phyloP scores from a whole-genome alignment of 192 early-diverging fungal species.

The Coemansia sp. region DNA sequence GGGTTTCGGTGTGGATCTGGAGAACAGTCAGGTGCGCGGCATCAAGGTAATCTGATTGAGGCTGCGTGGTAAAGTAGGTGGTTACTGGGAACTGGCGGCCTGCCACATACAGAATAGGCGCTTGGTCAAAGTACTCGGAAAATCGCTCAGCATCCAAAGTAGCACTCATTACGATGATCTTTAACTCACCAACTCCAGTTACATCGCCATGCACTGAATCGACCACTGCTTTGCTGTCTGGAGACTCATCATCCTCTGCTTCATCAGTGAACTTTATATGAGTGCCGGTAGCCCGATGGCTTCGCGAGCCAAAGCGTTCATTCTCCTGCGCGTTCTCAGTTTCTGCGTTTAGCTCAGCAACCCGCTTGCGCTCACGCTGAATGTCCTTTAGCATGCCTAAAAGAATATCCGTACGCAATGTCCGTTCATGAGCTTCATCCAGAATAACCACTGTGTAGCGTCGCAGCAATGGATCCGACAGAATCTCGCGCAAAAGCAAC shows the following conservation, averaged over 20 bases:
- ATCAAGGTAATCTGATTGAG: slow-evolving; percentile 92
- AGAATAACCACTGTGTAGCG: slow-evolving; percentile 85
- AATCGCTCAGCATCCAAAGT: slow-evolving; percentile 94
- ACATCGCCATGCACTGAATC: slow-evolving; percentile 36
- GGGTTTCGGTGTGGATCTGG: slow-evolving; percentile 86
- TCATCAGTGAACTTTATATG: slow-evolving; percentile 26
- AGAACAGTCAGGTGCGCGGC: slow-evolving; percentile 79
- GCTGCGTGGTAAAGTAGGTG: slow-evolving; percentile 70
- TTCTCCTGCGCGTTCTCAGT: background rate
- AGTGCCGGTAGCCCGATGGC: slow-evolving; percentile 21
- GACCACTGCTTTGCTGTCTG: background rate
- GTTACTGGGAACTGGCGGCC: slow-evolving; percentile 90
- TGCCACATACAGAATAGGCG: slow-evolving; percentile 80
- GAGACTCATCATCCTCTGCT: background rate
- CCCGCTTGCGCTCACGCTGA: slow-evolving; percentile 61
- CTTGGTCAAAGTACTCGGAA: slow-evolving; percentile 82
- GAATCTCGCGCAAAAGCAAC: slow-evolving; percentile 87
- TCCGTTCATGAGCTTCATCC: slow-evolving; percentile 99
- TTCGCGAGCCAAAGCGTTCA: slow-evolving; percentile 3
- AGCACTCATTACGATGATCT: slow-evolving; percentile 94
- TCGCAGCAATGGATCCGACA: slow-evolving; percentile 73
- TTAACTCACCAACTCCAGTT: slow-evolving; percentile 59
- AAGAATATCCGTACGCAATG: slow-evolving; percentile 91
- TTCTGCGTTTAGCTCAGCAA: slow-evolving; percentile 26
- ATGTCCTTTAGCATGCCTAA: slow-evolving; percentile 94